These are phyloP conservation scores for Aurinia saxatilis DNA, from an alignment of 345 rosid genomes.

Conservation along the genomic window DNA sequence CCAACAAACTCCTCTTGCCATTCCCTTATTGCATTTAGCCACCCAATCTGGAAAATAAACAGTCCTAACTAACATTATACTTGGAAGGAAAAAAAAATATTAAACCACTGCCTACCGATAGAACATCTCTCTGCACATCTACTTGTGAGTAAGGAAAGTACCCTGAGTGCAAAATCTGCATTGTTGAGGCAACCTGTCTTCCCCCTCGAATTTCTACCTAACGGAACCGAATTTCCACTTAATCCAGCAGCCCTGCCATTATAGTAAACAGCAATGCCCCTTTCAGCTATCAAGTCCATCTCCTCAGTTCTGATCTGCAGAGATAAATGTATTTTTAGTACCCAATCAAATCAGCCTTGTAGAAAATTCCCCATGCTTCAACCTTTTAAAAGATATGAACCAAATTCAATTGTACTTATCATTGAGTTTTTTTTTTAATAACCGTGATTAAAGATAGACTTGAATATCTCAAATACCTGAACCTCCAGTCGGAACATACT, in stretches of 20 bases:
- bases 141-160: constrained; percentile 22
- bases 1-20: constrained; percentile 99
- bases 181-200: constrained; percentile 78
- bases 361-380: background rate
- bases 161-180: constrained; percentile 94
- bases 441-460: constrained; percentile 1
- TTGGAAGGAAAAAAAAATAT: background rate
- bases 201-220: constrained; percentile 65
- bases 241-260: constrained; percentile 81
- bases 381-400: background rate
- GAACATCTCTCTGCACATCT: constrained; percentile 2
- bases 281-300: constrained; percentile 94
- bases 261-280: constrained; percentile 97
- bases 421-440: background rate
- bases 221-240: constrained; percentile 62
- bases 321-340: constrained; percentile 9
- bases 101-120: constrained; percentile 8
- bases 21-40: constrained; percentile 98
- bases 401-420: background rate
- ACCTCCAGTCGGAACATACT: constrained; percentile 87
- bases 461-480: constrained; percentile 49
- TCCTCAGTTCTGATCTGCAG: constrained; percentile 94
- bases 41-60: constrained; percentile 59
- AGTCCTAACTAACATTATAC: constrained; percentile 24
- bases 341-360: background rate